Base-by-base conservation (phyloP, 1,139 yeast species). In the Saccharomyces hybrid region DNA sequence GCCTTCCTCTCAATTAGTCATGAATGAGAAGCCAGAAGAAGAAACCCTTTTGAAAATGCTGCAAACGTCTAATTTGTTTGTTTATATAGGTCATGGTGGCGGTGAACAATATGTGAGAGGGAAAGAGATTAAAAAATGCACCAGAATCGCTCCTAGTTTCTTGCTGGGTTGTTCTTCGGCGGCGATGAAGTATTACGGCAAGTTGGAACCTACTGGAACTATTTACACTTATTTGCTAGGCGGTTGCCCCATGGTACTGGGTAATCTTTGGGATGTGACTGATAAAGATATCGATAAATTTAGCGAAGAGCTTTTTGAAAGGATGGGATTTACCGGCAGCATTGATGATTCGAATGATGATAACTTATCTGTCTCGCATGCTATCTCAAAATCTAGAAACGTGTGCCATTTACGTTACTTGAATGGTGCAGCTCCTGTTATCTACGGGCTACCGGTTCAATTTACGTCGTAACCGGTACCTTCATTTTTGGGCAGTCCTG, bases 121-220 rank as follows among this genome's bases (percentile, higher is more conserved):
- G 1, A 75, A 76, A n/a, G 71, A 74, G 3, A 68, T 86, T 49
- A 81, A 81, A 57, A 67, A 72, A 16, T 68, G 77, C 54, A 62
- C 66, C 1, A 60, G 55, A 0, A 73, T 88, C 42, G 85, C 95
- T 0, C 90, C 97, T 0, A 75, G 87, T 9, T 75, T 93, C 48
- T 74, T 93, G n/a, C 72, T 93, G 49, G 99, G 99, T 0, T 93
- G 99, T 64, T 88, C 96, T 0, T 91, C 98, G 0, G 97, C 96
- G 0, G 75, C 80, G 0, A 73, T 89, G 52, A 77, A 77, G 26
- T 72, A 72, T 14, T 78, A 80, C 56, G 91, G 95, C 2, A 68
- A 77, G 9, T 75, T 86, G 55, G 89, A 84, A 59, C 85, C 95
- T 0, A 78, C 79, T 64, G 97, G 98, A 0, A 86, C 90, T 5